Evolutionary conservation across 768 basidiomycete genomes (phyloP).

Genomic region (Leccinum boreale): DNA sequence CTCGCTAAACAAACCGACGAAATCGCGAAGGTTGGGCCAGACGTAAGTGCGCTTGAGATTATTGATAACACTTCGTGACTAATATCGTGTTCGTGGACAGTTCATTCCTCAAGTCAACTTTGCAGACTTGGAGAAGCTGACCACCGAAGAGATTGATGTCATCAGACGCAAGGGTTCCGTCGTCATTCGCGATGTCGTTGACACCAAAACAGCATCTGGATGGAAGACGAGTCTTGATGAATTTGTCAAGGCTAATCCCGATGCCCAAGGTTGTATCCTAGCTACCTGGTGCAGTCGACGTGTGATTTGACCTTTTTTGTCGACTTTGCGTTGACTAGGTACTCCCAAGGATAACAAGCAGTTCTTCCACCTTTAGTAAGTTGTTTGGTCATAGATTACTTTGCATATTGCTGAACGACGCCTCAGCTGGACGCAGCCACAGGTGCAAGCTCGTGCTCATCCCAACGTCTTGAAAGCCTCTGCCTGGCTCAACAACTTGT

Average conservation of each 20-base stretch:
- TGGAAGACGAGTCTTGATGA: constrained; percentile 59
- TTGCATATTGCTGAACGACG: background rate
- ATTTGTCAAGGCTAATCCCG: constrained; percentile 56
- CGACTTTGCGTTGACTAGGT: constrained; percentile 32
- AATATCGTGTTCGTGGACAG: constrained; percentile 28
- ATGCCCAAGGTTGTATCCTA: constrained; percentile 42
- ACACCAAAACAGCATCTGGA: constrained; percentile 47
- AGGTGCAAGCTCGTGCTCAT: constrained; percentile 68
- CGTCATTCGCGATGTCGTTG: constrained; percentile 59
- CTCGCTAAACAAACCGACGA: constrained; percentile 43
- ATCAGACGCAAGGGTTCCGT: constrained; percentile 58
- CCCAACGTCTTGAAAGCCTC: constrained; percentile 58
- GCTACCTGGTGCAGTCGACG: background rate
- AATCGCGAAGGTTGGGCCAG: constrained; percentile 45
- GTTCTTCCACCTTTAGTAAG: constrained; percentile 72
- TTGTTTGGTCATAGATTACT: background rate
- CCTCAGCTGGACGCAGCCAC: constrained; percentile 46
- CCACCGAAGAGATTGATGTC: constrained; percentile 41
- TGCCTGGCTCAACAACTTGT: constrained; percentile 64
- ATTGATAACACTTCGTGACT: background rate
- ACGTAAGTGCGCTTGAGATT: constrained; percentile 35
- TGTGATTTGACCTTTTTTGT: background rate
- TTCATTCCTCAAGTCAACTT: constrained; percentile 63
- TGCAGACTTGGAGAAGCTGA: constrained; percentile 46
- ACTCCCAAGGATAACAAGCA: constrained; percentile 58